Conservation (phyloP, 2,329 filamentous ascomycete genomes). For the Cercospora sp. region DNA sequence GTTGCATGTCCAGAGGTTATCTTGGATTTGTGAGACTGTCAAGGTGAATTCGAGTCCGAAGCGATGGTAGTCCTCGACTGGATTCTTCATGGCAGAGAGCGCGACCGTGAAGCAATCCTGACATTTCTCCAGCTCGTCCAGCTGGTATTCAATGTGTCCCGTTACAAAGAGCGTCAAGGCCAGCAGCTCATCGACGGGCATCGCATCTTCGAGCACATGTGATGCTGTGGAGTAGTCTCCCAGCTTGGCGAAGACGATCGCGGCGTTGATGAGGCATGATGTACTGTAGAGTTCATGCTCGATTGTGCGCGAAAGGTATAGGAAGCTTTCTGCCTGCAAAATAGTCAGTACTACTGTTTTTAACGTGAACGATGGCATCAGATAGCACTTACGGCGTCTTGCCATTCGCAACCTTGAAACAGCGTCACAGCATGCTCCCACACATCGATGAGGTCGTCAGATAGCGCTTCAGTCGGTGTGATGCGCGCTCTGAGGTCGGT, state of each 20-base stretch:
- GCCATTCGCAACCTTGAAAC: conserved; percentile 38
- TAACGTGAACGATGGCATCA: no score
- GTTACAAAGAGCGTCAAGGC: conserved; percentile 35
- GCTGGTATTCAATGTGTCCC: conserved; percentile 34
- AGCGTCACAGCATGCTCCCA: conserved; percentile 40
- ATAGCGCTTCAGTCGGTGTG: background rate
- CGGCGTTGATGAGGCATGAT: conserved; percentile 34
- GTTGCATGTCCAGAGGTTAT: conserved; percentile 18
- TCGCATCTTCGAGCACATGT: conserved; percentile 28
- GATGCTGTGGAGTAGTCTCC: conserved; percentile 34
- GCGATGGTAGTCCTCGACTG: conserved; percentile 15
- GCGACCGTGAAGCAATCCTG: conserved; percentile 29
- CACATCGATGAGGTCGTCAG: conserved; percentile 31
- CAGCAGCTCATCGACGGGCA: conserved; percentile 22
- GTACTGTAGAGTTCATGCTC: conserved; percentile 20
- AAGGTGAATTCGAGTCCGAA: conserved; percentile 32
- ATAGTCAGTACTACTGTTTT: background rate
- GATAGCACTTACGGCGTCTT: conserved; percentile 27
- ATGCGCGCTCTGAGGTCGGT: background rate
- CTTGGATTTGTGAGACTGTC: conserved; percentile 15
- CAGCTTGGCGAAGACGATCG: conserved; percentile 34
- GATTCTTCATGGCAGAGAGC: conserved; percentile 21
- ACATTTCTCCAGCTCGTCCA: conserved; percentile 25
- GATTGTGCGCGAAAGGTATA: conserved; percentile 26
- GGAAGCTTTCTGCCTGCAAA: conserved; percentile 28